Evolutionary conservation across 2,329 filamentous ascomycete genomes (phyloP).

Genomic region (Penicillium rolfsii): DNA sequence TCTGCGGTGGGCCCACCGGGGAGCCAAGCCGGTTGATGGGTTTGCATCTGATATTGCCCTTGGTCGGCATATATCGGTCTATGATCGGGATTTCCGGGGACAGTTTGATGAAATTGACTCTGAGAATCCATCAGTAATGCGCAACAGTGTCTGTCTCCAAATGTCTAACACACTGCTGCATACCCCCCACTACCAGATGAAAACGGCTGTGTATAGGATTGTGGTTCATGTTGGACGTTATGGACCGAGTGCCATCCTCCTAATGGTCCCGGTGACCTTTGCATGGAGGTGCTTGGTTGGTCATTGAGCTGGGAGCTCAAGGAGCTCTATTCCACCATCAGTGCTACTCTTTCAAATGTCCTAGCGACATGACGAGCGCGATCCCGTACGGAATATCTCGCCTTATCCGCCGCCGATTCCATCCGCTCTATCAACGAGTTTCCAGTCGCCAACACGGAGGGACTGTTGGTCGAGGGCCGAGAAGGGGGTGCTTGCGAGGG

Average conservation of each 20-base stretch:
- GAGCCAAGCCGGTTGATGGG: background rate
- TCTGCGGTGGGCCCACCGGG: background rate
- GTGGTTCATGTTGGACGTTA: constrained; percentile 9
- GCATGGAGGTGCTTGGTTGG: constrained; percentile 17
- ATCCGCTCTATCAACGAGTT: constrained; percentile 19
- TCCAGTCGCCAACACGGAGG: constrained; percentile 14
- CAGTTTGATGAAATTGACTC: background rate
- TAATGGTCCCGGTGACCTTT: constrained; percentile 20
- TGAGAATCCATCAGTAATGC: constrained; percentile 4
- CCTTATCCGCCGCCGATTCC: constrained; percentile 23
- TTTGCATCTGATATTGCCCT: background rate
- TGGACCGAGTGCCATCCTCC: constrained; percentile 27
- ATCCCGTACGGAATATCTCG: constrained; percentile 35
- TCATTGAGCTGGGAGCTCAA: constrained; percentile 24
- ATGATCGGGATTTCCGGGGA: background rate
- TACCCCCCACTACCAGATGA: constrained; percentile 2
- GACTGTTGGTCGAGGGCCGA: constrained; percentile 30
- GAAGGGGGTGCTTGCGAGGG: constrained; percentile 32
- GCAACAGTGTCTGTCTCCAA: background rate
- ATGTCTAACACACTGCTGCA: constrained; percentile 12
- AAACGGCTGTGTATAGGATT: constrained; percentile 11
- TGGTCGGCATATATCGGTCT: background rate
- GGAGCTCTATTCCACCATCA: constrained; percentile 35
- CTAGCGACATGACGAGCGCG: constrained; percentile 27
- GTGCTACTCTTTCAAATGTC: constrained; percentile 26